phyloP scores from a whole-genome alignment of 78 protist genomes.

The Dictyostelium discoideum region dicty_2.7 NC_007088.5:4164501-4165000 shows the following conservation, averaged over 20 bases:
- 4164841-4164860: conserved; percentile 51
- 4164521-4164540: not conserved
- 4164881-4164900: not conserved
- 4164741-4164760: not conserved
- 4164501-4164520: no score
- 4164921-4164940: not conserved
- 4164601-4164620: no score
- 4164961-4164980: conserved; percentile 51
- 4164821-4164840: not conserved
- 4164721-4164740: not conserved
- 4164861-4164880: conserved; percentile 34
- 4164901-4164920: not conserved
- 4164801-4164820: no score
- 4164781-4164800: not conserved
- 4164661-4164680: no score
- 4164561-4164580: no score
- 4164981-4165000: conserved; percentile 80
- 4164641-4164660: no score
- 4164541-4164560: not conserved
- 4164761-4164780: not conserved
- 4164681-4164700: no score
- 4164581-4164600: no score
- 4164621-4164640: no score
- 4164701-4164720: no score
- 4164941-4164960: not conserved